These are phyloP conservation scores for Exserohilum rostratum DNA, from an alignment of 2,329 filamentous ascomycete genomes.

Conservation along the genomic window DNA sequence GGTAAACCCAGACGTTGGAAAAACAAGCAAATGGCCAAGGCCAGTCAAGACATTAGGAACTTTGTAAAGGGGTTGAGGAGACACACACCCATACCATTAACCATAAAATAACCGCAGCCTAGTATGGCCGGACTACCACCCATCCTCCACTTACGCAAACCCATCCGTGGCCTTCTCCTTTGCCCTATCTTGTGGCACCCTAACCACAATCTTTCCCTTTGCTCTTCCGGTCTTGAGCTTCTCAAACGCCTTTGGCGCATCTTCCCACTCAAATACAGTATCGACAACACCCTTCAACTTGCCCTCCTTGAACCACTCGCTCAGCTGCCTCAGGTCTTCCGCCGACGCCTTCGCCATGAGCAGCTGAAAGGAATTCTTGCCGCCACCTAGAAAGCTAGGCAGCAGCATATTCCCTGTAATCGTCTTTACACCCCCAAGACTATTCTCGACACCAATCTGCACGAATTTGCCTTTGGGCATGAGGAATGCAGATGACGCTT, in stretches of 20 bases:
- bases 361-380: conserved; percentile 53
- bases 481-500: conserved; percentile 59
- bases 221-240: conserved; percentile 62
- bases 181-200: conserved; percentile 32
- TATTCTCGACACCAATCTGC: conserved; percentile 30
- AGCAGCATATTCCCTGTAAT: conserved; percentile 49
- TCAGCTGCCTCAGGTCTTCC: conserved; percentile 59
- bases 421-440: conserved; percentile 31
- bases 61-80: background rate
- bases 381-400: conserved; percentile 59
- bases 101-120: background rate
- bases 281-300: conserved; percentile 65
- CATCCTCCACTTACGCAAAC: background rate
- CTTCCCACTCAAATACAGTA: conserved; percentile 60
- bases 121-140: too few species aligned
- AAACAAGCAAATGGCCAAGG: too few species aligned
- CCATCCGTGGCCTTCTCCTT: conserved; percentile 18
- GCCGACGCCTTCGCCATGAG: conserved; percentile 47
- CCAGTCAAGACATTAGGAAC: background rate
- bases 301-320: conserved; percentile 62
- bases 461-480: conserved; percentile 56
- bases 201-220: conserved; percentile 65
- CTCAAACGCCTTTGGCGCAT: conserved; percentile 63
- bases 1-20: background rate
- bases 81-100: background rate